Evolutionary conservation across 2,329 filamentous ascomycete species (phyloP), one percentile per base, ranked within the genome.

Genomic region (Albophoma yamanashiensis): DNA sequence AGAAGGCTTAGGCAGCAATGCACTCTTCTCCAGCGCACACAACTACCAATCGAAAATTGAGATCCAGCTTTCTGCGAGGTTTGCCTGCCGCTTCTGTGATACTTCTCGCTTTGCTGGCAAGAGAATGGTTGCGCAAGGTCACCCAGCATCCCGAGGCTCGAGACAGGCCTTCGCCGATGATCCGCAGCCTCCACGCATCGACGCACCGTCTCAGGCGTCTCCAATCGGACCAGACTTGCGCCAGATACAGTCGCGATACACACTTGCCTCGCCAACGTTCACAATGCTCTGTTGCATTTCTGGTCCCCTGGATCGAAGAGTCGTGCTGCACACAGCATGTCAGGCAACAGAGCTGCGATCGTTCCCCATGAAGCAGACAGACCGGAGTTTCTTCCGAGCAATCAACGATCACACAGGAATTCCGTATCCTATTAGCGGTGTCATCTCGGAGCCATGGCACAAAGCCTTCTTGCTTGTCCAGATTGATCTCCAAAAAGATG

Each of bases 381-480:
- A 78, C 55, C 69, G 62, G 8, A 66, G 65, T 34, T 73, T 77
- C 58, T 73, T 78, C 59, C 67, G 70, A 25, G 65, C 69, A 40
- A 67, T 78, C 64, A 78, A 78, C 58, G 69, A 74, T 42, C 68
- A 70, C 55, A 72, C 71, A 8, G 62, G 65, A 0, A 75, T 77
- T 1, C 74, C 74, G 2, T 78, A 77, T 61, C 71, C 68, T 2
- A 59, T 78, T 17, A 61, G 59, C 14, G 72, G 71, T 36, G 57
- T 62, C 52, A 73, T 92, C 31, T 80, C 82, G 4, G 74, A 82
- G 2, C 78, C 85, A 7, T 82, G 85, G 57, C 89, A 94, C 67
- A 95, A 95, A 68, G 81, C 88, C 1, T 91, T 86, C 14, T 77
- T 95, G 5, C 78, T 94, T 50, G 82, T 92, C 22, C 91, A 95